Evolutionary conservation across 495 filamentous ascomycete species (phyloP), one percentile per base, ranked within the genome.

Genomic region (Aspergillus ellipticus): DNA sequence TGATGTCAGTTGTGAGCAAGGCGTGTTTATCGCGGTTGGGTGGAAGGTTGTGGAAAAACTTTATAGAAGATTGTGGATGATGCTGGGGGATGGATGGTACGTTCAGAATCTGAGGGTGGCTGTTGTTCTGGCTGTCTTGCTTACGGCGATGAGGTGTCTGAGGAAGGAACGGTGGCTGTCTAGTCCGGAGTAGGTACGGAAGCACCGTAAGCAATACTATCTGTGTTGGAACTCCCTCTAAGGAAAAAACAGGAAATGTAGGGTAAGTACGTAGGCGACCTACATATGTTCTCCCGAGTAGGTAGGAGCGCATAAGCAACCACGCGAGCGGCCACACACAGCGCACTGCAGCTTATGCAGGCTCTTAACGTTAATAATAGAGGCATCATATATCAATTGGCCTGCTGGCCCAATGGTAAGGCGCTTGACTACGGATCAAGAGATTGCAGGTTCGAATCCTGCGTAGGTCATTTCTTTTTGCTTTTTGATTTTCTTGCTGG

Each of bases 341-440:
- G n/a, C n/a, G n/a, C n/a, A n/a, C n/a, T n/a, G n/a, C n/a, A n/a
- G n/a, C n/a, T n/a, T n/a, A n/a, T n/a, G n/a, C n/a, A n/a, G n/a
- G n/a, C 24, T 28, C 4, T 28, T 28, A 28, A 7, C 24, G 24
- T 28, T 28, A 28, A 9, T n/a, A 39, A 4, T 13, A 39, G 1
- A 39, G 5, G 3, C 2, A 39, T 5, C n/a, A 4, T 13, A 15
- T n/a, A 39, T 15, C 35, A n/a, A 39, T 5, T 1, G 71, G 64
- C 72, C 73, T 64, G 73, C 74, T 84, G 78, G 81, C 80, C 78
- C 79, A 85, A 85, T 85, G 82, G 82, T 78, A 85, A 85, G 82
- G 81, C 81, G 81, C 80, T 85, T 85, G 82, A 85, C 82, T 85
- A 85, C 82, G 82, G 82, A 82, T 82, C 79, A 82, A 81, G 76